These are phyloP conservation scores for Sporisorium scitamineum DNA, from an alignment of 1,284 basidiomycete genomes.

Conservation along the genomic window DNA sequence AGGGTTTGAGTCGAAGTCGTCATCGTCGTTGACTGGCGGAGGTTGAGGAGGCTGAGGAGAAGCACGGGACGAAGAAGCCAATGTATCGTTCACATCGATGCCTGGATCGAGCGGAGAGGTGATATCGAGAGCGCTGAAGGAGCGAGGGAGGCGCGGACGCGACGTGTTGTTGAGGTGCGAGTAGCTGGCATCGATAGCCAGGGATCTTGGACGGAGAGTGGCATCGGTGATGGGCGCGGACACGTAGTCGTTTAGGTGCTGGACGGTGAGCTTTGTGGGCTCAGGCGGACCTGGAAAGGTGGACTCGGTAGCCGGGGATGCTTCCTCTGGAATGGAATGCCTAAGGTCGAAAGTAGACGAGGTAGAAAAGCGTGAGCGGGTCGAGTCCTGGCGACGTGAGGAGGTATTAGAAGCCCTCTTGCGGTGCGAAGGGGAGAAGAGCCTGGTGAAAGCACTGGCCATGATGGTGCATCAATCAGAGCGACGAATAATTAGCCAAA, in stretches of 20 bases:
- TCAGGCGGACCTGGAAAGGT: conserved; percentile 10
- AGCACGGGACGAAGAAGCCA: not conserved
- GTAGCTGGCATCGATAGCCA: conserved; percentile 27
- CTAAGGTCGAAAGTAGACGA: conserved; percentile 38
- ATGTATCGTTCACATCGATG: not conserved
- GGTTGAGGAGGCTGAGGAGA: not conserved
- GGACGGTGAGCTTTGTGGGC: conserved; percentile 23
- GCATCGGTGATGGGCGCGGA: conserved; percentile 34
- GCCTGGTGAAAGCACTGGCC: conserved; percentile 43
- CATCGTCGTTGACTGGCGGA: conserved; percentile 29
- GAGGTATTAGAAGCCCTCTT: conserved; percentile 23
- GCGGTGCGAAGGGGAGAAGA: conserved; percentile 36
- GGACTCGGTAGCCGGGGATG: conserved; percentile 17
- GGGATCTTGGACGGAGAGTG: conserved; percentile 26
- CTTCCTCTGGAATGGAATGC: conserved; percentile 39
- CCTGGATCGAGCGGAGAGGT: conserved; percentile 1
- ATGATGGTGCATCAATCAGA: conserved; percentile 10
- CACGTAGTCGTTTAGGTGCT: conserved; percentile 32
- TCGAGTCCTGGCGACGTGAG: conserved; percentile 27
- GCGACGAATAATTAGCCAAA: not conserved
- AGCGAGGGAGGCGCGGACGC: conserved; percentile 19
- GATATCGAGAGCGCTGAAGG: conserved; percentile 27
- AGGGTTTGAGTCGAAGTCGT: conserved; percentile 36
- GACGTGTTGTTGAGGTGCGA: not conserved
- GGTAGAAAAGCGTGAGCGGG: conserved; percentile 21